Percentiles rank a stretch among this genome's conserved stretches.
Conservation (phyloP, 441 rosid genomes). For the Erodium texanum region DNA sequence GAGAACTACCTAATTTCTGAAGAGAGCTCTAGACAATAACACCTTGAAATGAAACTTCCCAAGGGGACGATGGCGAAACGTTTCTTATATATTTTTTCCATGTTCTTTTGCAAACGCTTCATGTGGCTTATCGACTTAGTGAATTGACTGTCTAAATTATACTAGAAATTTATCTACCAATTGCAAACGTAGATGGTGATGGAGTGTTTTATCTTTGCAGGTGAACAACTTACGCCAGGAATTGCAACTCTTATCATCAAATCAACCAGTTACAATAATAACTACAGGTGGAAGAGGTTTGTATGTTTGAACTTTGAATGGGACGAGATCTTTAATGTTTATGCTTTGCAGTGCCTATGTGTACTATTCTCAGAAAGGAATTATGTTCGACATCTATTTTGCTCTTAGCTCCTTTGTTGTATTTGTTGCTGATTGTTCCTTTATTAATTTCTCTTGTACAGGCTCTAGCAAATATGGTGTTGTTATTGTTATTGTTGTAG, state of each 20-base stretch:
- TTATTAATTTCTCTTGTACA: constrained; percentile 27
- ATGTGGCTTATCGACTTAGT: neutral
- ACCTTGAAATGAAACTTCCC: neutral
- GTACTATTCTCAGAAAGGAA: neutral
- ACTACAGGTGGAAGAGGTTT: constrained; percentile 66
- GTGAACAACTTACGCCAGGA: constrained; percentile 66
- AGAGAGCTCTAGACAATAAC: neutral
- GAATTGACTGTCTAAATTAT: constrained; percentile 6
- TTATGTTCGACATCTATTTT: neutral
- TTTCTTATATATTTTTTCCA: neutral
- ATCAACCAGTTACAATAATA: constrained; percentile 59
- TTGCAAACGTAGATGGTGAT: constrained; percentile 8
- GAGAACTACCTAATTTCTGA: neutral
- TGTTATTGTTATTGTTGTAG: constrained; percentile 52
- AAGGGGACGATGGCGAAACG: neutral
- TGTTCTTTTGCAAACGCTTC: neutral
- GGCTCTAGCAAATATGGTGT: constrained; percentile 59
- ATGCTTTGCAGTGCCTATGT: neutral
- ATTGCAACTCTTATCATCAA: constrained; percentile 46
- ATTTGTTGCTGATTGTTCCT: constrained; percentile 2
- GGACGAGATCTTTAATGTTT: neutral
- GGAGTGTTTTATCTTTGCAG: constrained; percentile 31
- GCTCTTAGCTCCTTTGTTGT: neutral
- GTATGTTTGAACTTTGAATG: constrained; percentile 12
- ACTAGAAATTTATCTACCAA: constrained; percentile 10